These are phyloP conservation scores for Dichomitus squalens DNA, from an alignment of 1,284 basidiomycete species.

Conservation along the genomic window DNA sequence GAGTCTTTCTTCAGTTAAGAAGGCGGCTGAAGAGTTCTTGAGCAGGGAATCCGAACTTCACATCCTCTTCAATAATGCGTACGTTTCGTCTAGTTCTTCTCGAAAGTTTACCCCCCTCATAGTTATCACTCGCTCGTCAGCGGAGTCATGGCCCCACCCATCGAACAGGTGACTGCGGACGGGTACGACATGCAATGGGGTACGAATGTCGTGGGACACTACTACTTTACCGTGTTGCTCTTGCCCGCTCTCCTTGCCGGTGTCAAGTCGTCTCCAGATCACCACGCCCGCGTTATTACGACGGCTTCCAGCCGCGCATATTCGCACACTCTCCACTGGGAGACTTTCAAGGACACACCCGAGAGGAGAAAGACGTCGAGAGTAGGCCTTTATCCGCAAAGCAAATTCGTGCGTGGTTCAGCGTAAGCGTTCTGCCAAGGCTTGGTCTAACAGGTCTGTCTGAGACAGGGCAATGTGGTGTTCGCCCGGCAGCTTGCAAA, in stretches of 20 bases:
- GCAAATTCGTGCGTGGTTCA: slow-evolving; percentile 34
- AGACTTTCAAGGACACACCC: too few species aligned
- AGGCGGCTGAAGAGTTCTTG: too few species aligned
- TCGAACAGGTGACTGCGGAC: slow-evolving; percentile 41
- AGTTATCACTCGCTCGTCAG: slow-evolving; percentile 26
- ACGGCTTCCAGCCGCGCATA: slow-evolving; percentile 40
- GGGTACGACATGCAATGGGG: slow-evolving; percentile 56
- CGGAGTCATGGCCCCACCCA: slow-evolving; percentile 48
- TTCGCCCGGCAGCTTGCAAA: slow-evolving; percentile 37
- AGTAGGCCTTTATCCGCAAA: slow-evolving; percentile 42
- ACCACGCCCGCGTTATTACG: slow-evolving; percentile 46
- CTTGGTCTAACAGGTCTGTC: too few species aligned
- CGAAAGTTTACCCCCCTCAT: too few species aligned
- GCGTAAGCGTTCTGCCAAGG: not conserved
- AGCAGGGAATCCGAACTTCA: slow-evolving; percentile 50
- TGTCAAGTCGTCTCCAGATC: slow-evolving; percentile 30
- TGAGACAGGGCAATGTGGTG: slow-evolving; percentile 38
- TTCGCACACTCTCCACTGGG: slow-evolving; percentile 29
- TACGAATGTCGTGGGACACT: slow-evolving; percentile 47
- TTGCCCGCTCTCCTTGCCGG: slow-evolving; percentile 42
- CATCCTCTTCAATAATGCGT: slow-evolving; percentile 58
- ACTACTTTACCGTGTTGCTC: slow-evolving; percentile 45
- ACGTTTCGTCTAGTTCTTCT: slow-evolving; percentile 19
- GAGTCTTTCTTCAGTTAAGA: slow-evolving; percentile 44
- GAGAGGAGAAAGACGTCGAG: slow-evolving; percentile 29